Evolutionary conservation across 257 asterid species (phyloP), one percentile per base, ranked within the genome.

Genomic region (Cinchona pubescens): DNA sequence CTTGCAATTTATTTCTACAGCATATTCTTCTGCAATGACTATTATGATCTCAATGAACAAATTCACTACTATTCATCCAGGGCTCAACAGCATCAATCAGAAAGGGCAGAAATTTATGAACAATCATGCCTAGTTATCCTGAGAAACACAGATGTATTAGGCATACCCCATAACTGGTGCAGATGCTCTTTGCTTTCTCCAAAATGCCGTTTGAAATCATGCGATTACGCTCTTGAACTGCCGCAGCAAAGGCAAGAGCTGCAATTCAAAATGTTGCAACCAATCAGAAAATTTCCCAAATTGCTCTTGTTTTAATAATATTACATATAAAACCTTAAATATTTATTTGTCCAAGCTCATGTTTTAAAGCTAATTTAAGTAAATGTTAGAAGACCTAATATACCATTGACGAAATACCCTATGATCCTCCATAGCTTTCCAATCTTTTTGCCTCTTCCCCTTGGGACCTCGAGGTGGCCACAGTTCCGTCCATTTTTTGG

Each of bases 121-220:
- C 6, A 19, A 25, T 51, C 59, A 51, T 51, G 59, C 59, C 53
- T 46, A 13, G 1, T 46, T 46, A 8, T 46, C 53, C 15, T 46
- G 19, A 46, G 16, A 46, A 12, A 60, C 21, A 29, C 6, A 37
- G 14, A 67, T 5, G 18, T 15, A 2, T 38, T 40, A 18, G 51
- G 2, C 59, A 46, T 74, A 79, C 79, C 79, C 79, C 76, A 74
- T 61, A 46, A 55, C 51, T 58, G 79, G 46, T 66, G 67, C 83
- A 79, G 67, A 79, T 68, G 38, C 76, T 63, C 83, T 74, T 74
- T 18, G 76, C 83, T 43, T 74, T 79, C 51, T 74, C 83, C 79
- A 74, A 64, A 61, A 79, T 61, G 21, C 76, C 73, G 4, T 7
- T 64, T 46, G 83, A 69, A 49, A 74, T 40, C 40, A 69, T 19